These are phyloP conservation scores for Capsella bursapastoris DNA, from an alignment of 345 rosid genomes.

Conservation along the genomic window DNA sequence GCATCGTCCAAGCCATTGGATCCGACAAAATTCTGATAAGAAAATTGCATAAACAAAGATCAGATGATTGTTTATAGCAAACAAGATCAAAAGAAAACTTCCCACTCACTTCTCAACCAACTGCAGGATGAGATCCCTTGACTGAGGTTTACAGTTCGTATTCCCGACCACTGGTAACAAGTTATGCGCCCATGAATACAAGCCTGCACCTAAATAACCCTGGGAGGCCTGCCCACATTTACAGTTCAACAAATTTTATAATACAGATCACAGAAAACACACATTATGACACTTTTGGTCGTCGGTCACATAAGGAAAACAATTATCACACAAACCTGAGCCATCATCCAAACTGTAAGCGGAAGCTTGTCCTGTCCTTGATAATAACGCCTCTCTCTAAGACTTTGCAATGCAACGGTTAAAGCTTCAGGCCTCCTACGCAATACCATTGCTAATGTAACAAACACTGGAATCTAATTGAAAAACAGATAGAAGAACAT, in stretches of 20 bases:
- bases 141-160: conserved; percentile 57
- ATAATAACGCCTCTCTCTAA: not conserved
- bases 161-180: conserved; percentile 53
- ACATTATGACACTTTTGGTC: not conserved
- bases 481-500: not conserved
- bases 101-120: conserved; percentile 47
- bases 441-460: not conserved
- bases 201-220: conserved; percentile 59
- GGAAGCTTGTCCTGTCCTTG: not conserved
- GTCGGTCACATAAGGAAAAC: not conserved
- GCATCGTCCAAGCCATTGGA: conserved; percentile 56
- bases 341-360: not conserved
- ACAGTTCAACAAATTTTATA: conserved; percentile 19
- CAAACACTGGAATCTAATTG: not conserved
- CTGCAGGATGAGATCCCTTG: conserved; percentile 68
- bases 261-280: not conserved
- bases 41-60: conserved; percentile 6
- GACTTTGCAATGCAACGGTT: not conserved
- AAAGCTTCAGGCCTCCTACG: not conserved
- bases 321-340: not conserved
- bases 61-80: not conserved
- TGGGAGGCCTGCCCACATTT: conserved; percentile 52
- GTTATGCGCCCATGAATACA: conserved; percentile 58
- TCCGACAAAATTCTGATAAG: conserved; percentile 56
- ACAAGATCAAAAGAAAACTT: conserved; percentile 10